Percentiles rank a stretch among this genome's conserved stretches.
These are phyloP conservation scores for Dictyostelium citrinum DNA, from an alignment of 78 protist species.

Conservation along the genomic window DNA sequence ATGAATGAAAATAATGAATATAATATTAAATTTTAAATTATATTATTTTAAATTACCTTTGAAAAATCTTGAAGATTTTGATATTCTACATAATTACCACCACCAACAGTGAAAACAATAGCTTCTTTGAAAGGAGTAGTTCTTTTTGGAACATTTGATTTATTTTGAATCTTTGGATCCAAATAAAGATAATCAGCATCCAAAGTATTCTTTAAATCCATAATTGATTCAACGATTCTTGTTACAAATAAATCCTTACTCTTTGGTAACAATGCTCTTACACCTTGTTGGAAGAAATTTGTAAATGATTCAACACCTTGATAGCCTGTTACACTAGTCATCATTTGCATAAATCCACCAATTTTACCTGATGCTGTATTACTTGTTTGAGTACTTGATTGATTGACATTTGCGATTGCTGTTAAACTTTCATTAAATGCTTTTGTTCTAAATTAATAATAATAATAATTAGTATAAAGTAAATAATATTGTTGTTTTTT, in stretches of 20 bases:
- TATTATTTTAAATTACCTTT: slow-evolving; percentile 7
- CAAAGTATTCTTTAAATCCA: slow-evolving; percentile 75
- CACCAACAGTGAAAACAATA: slow-evolving; percentile 94
- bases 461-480: neutral
- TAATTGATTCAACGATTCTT: slow-evolving; percentile 79
- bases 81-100: slow-evolving; percentile 95
- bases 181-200: slow-evolving; percentile 79
- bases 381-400: neutral
- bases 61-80: slow-evolving; percentile 86
- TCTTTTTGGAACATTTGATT: slow-evolving; percentile 50
- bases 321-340: slow-evolving; percentile 42
- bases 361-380: neutral
- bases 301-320: slow-evolving; percentile 52
- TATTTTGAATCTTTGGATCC: slow-evolving; percentile 85
- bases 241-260: slow-evolving; percentile 79
- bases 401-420: slow-evolving; percentile 17
- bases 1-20: neutral
- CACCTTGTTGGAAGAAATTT: slow-evolving; percentile 70
- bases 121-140: slow-evolving; percentile 86
- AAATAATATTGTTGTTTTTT: neutral
- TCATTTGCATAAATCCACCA: slow-evolving; percentile 50
- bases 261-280: slow-evolving; percentile 69
- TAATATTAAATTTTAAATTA: neutral
- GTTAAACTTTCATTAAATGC: slow-evolving; percentile 51
- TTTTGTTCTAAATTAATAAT: slow-evolving; percentile 17